These are phyloP conservation scores for Cicer arietinum DNA, from an alignment of 306 rosid genomes.

Conservation along the genomic window DNA sequence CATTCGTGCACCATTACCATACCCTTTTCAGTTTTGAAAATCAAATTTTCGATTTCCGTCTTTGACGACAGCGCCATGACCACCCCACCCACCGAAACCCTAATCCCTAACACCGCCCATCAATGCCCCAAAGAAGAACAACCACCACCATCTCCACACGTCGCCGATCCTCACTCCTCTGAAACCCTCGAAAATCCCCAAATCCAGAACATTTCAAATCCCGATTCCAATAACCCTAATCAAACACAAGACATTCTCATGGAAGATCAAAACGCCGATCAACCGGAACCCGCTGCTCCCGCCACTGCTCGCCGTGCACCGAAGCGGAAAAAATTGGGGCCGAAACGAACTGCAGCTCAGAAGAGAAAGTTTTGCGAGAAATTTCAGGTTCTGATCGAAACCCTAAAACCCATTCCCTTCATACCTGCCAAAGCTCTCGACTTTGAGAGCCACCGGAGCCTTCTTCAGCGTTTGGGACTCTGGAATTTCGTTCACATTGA, in stretches of 20 bases:
- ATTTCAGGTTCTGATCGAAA: constrained; percentile 53
- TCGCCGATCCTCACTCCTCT: constrained; percentile 45
- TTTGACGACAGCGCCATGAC: constrained; percentile 33
- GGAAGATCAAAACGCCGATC: constrained; percentile 39
- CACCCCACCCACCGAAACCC: constrained; percentile 33
- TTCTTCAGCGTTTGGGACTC: constrained; percentile 70
- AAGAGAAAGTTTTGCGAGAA: constrained; percentile 59
- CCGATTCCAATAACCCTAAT: constrained; percentile 26
- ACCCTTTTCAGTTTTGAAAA: no score
- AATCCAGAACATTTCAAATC: not conserved
- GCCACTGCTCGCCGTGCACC: constrained; percentile 47
- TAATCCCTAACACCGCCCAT: constrained; percentile 41
- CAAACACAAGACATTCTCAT: constrained; percentile 19
- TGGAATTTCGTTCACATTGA: constrained; percentile 84
- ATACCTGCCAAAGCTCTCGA: constrained; percentile 62
- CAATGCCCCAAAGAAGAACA: constrained; percentile 23
- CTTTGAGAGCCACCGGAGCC: constrained; percentile 64
- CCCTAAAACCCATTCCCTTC: constrained; percentile 81
- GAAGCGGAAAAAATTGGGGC: constrained; percentile 47
- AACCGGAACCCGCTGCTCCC: constrained; percentile 40
- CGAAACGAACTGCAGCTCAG: constrained; percentile 48
- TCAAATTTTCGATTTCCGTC: no score
- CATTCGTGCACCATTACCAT: no score
- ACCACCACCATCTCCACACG: constrained; percentile 3
- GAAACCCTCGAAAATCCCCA: constrained; percentile 49